Evolutionary conservation across 495 filamentous ascomycete genomes (phyloP).

Genomic region (Tuber melanosporum): DNA sequence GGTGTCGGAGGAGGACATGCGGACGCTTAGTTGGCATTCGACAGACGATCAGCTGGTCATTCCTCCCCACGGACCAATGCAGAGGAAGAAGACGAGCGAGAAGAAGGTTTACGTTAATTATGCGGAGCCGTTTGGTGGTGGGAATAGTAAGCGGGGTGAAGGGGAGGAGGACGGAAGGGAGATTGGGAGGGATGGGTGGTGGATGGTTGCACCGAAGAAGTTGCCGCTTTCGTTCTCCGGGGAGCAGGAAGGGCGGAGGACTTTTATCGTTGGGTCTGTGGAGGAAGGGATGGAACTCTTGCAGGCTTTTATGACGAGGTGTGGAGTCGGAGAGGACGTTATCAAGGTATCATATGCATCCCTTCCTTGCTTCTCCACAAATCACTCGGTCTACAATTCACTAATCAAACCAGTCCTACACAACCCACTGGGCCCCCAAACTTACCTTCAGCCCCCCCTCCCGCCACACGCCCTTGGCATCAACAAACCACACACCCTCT

Average conservation of each 20-base stretch:
- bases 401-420: constrained; percentile 16
- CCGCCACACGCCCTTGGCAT: not conserved
- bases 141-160: not conserved
- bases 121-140: not conserved
- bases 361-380: not conserved
- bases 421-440: constrained; percentile 19
- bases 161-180: not conserved
- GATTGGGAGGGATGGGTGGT: constrained; percentile 16
- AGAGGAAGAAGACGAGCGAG: constrained; percentile 19
- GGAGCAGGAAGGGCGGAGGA: constrained; percentile 11
- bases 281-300: constrained; percentile 10
- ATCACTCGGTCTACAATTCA: not conserved
- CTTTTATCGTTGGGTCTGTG: constrained; percentile 24
- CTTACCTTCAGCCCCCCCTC: constrained; percentile 7
- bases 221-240: constrained; percentile 25
- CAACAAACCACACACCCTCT: not conserved
- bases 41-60: not conserved
- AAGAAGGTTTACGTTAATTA: constrained; percentile 26
- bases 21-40: constrained; percentile 13
- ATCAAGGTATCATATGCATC: constrained; percentile 10
- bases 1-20: constrained; percentile 12
- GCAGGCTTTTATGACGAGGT: constrained; percentile 22
- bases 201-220: constrained; percentile 22
- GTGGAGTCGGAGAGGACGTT: constrained; percentile 14
- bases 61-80: not conserved